Evolutionary conservation across 2,329 filamentous ascomycete genomes (phyloP), one percentile per base, ranked within the genome.

Genomic region (Colletotrichum spinosum): DNA sequence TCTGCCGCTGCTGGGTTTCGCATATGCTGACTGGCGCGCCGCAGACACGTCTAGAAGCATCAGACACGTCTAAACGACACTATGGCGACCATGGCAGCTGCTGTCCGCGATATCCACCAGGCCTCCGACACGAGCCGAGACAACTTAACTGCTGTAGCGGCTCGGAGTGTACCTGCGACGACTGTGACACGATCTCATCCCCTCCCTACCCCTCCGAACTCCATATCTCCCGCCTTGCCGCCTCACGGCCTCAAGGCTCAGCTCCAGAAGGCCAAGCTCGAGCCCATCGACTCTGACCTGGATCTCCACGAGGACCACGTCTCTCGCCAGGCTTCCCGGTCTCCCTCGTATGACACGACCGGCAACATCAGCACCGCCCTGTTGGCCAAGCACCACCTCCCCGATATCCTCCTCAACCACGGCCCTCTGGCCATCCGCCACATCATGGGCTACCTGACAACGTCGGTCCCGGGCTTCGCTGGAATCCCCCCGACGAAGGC

Each of bases 401-500:
- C 95, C 2, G 92, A 92, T 72, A 97, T 98, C 77, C 85, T 99
- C 74, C 85, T 97, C 68, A 89, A 90, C 75, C 92, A 97, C 75
- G 96, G 95, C 33, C 94, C 96, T 54, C 81, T 97, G 78, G 94
- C 96, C 56, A 97, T 99, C 77, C 92, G 95, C 72, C 92, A 97
- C 79, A 91, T 99, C 75, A 97, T 97, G 88, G 93, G 93, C 69
- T 95, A 97, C 79, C 85, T 99, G 73, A 97, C 94, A 42, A 94
- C 94, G 53, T 93, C 92, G 12, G 93, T 99, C 10, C 95, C 96
- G 34, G 96, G 95, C 67, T 98, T 97, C 76, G 93, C 93, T 44
- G 88, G 90, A 58, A 96, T 97, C 60, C 91, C 93, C 34, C 93
- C 93, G 59, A 91, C 92, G 65, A 97, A 97, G 83, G 94, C 96